Conservation (phyloP, 345 rosid genomes). For the Chamaenerion angustifolium region DNA sequence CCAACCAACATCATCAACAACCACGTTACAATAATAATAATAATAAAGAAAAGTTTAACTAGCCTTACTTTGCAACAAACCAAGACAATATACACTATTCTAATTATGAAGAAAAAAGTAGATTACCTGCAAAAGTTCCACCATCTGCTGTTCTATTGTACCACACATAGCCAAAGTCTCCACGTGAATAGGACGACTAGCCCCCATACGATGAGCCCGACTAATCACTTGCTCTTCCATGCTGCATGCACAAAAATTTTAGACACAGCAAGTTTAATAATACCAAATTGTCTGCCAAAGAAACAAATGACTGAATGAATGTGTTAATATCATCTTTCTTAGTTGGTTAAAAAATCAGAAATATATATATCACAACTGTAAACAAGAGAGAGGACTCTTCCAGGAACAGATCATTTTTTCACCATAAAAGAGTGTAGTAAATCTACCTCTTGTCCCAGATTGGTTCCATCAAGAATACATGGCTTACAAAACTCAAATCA, state of each 20-base stretch:
- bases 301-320: too few species aligned
- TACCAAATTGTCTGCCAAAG: not conserved
- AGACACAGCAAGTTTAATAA: not conserved
- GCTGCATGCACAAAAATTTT: constrained; percentile 19
- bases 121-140: constrained; percentile 61
- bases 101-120: not conserved
- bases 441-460: constrained; percentile 93
- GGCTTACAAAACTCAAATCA: constrained; percentile 87
- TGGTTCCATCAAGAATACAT: constrained; percentile 86
- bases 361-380: not conserved
- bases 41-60: not conserved
- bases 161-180: constrained; percentile 88
- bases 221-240: constrained; percentile 96
- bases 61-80: not conserved
- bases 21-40: not conserved
- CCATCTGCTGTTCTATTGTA: constrained; percentile 87
- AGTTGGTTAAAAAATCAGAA: too few species aligned
- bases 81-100: not conserved
- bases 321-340: too few species aligned
- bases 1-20: constrained; percentile 1
- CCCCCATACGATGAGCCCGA: constrained; percentile 94
- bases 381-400: not conserved
- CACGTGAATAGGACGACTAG: constrained; percentile 68
- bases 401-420: too few species aligned
- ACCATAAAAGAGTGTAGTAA: not conserved